Base-by-base conservation (phyloP, 129 eudicot genomes). In the Tagetes patula region DNA sequence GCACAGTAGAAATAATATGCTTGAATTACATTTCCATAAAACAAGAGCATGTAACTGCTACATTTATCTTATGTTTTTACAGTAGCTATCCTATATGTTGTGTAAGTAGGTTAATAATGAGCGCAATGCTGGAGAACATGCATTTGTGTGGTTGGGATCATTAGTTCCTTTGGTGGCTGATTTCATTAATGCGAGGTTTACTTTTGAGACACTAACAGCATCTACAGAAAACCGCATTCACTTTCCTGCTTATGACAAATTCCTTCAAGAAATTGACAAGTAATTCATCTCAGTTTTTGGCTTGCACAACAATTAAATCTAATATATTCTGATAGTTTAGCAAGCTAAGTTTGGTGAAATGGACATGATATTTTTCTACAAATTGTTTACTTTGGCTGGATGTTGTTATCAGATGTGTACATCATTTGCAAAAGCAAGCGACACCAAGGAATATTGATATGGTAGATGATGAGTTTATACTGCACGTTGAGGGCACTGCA, bases 401-500 rank as follows among this genome's bases (percentile, higher is more conserved):
- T n/a, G 14, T 5, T 66, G 38, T 33, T 55, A 46, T 38, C 74
- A 92, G 98, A 77, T 92, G 96, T 6, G 80, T 87, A 56, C 82
- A 89, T 48, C 88, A 85, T 76, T 84, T 92, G 75, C 96, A 92
- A 75, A 87, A 87, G 70, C 95, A 89, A 80, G 87, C 82, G 50
- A 78, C 79, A 45, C 96, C 96, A 52, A 84, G 65, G 60, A 88
- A 92, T 20, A 87, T 82, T 14, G 86, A 89, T 32, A 69, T 92
- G 43, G 82, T 78, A 67, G 96, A 89, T 41, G 96, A 92, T 77
- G 98, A 92, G 75, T 89, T 87, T 55, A 92, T 92, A 69, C 69
- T 92, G 63, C 98, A 89, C 27, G 98, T 92, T 53, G 98, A 92
- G 82, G 98, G 98, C 60, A 92, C 96, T 38, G 88, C 96, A 52